Evolutionary conservation across 2,329 filamentous ascomycete genomes (phyloP).

Genomic region (Monosporascus sp.): DNA sequence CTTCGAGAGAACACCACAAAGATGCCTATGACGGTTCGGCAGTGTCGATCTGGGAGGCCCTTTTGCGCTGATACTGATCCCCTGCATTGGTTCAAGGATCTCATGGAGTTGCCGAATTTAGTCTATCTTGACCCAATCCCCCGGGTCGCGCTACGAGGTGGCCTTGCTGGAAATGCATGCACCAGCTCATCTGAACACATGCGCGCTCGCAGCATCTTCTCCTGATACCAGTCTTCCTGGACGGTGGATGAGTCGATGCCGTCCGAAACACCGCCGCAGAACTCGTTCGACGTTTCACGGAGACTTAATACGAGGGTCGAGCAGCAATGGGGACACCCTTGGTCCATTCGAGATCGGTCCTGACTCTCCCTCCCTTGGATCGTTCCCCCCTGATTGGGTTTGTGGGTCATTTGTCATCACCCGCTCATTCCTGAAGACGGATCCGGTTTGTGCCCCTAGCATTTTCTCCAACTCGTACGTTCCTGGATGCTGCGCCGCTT

Average conservation of each 20-base stretch:
- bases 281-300: neutral
- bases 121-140: neutral
- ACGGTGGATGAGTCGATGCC: neutral
- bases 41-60: neutral
- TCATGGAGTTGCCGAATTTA: neutral
- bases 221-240: neutral
- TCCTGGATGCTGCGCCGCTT: conserved; percentile 10
- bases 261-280: neutral
- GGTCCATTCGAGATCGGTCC: neutral
- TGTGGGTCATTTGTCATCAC: neutral
- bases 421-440: conserved; percentile 1
- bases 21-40: conserved; percentile 12
- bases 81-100: conserved; percentile 14
- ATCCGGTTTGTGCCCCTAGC: neutral
- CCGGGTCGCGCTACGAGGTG: neutral
- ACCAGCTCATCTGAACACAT: too few relatives aligned
- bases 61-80: conserved; percentile 2
- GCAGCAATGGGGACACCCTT: neutral
- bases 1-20: conserved; percentile 18
- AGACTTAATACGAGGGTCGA: neutral
- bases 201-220: neutral
- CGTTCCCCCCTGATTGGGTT: conserved; percentile 8
- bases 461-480: conserved; percentile 1
- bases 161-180: neutral
- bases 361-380: conserved; percentile 10